Evolutionary conservation across 2,329 filamentous ascomycete species (phyloP).

Genomic region (Ambrosiella cleistominuta): DNA sequence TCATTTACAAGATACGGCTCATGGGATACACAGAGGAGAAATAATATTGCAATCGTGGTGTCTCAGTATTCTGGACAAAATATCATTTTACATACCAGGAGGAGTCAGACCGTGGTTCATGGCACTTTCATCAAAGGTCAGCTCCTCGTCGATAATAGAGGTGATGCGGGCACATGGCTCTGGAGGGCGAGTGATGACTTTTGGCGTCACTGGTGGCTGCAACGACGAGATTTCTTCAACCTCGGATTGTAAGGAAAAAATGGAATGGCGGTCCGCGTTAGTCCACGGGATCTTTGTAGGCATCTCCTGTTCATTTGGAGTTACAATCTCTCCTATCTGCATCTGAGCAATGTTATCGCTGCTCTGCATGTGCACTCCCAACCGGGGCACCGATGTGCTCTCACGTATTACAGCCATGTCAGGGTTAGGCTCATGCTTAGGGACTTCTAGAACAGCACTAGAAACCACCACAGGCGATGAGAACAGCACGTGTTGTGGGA

Average conservation of each 20-base stretch:
- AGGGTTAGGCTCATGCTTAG: conserved; percentile 2
- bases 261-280: neutral
- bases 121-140: neutral
- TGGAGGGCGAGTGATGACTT: too few species aligned
- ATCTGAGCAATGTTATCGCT: neutral
- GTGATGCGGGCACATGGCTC: too few species aligned
- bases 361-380: neutral
- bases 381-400: neutral
- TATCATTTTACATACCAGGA: neutral
- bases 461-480: neutral
- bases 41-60: neutral
- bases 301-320: neutral
- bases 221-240: neutral
- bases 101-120: neutral
- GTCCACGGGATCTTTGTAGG: neutral
- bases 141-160: neutral
- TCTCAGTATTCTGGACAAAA: neutral
- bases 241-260: conserved; percentile 3
- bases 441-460: neutral
- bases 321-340: neutral
- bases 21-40: too few species aligned
- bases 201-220: neutral
- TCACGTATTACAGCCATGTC: neutral
- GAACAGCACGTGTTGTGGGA: neutral
- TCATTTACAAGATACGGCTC: too few species aligned